Evolutionary conservation across 2,329 filamentous ascomycete genomes (phyloP), one percentile per base, ranked within the genome.

Genomic region (Pseudohalonectria lignicola): DNA sequence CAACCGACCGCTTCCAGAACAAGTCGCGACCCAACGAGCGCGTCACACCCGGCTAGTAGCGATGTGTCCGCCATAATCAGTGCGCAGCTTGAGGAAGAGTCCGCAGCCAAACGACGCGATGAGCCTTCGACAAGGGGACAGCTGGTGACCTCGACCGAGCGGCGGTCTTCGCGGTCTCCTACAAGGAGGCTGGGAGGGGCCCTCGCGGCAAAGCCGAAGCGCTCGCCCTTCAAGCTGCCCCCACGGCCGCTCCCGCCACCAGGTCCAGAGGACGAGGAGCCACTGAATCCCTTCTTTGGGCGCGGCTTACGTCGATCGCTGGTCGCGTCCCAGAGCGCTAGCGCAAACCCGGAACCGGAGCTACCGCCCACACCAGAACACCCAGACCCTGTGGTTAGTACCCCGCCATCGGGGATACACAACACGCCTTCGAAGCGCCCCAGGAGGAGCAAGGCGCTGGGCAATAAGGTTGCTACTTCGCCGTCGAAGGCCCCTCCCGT

Each of bases 401-500:
- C 70, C 3, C 72, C 72, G 7, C 71, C 74, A 1, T 53, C 60
- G 16, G 76, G 76, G 1, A 79, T 80, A 20, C 75, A 79, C 42
- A 67, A 68, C 36, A 76, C 71, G 12, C 73, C 75, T 0, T 72
- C 69, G 17, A 71, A 64, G 41, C 58, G 61, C 23, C 59, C 61
- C 3, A 63, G 63, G 47, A 61, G 66, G 47, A 63, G 57, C 41
- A 62, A 53, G 39, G 52, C 51, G 2, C 51, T 62, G n/a, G n/a
- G n/a, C n/a, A n/a, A n/a, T n/a, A n/a, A n/a, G n/a, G n/a, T n/a
- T n/a, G n/a, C n/a, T n/a, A n/a, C n/a, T n/a, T n/a, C n/a, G n/a
- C n/a, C n/a, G n/a, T n/a, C n/a, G n/a, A n/a, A n/a, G n/a, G n/a
- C n/a, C n/a, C n/a, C n/a, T n/a, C n/a, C n/a, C n/a, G n/a, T n/a